Conservation (phyloP, 495 filamentous ascomycete genomes). For the Terfezia claveryi region DNA sequence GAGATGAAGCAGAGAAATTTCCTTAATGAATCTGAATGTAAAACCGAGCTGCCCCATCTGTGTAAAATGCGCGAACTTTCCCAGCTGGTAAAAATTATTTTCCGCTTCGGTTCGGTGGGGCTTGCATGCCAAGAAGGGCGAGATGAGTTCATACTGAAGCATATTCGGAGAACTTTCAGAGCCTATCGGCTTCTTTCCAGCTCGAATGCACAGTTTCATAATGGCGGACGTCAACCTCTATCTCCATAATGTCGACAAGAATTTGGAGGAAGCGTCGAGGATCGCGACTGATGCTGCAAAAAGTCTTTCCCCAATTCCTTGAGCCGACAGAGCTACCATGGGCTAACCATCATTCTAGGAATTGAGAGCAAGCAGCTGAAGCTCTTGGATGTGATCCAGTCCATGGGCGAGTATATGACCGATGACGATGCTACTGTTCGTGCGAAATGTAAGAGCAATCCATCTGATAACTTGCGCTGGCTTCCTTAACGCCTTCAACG, state of each 20-base stretch:
- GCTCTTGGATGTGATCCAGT: slow-evolving; percentile 43
- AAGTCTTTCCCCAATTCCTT: slow-evolving; percentile 22
- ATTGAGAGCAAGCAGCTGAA: slow-evolving; percentile 40
- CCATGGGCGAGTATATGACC: slow-evolving; percentile 46
- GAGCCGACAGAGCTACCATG: background rate
- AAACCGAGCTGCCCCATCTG: no score
- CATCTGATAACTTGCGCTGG: background rate
- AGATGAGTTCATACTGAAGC: no score
- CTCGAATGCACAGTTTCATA: no score
- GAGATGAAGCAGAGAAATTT: no score
- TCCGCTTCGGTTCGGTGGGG: no score
- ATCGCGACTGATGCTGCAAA: slow-evolving; percentile 38
- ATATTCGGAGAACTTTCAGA: no score
- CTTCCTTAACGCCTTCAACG: no score
- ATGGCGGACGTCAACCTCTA: slow-evolving; percentile 22
- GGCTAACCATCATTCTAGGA: slow-evolving; percentile 22
- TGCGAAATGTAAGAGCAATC: slow-evolving; percentile 24
- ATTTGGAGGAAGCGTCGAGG: slow-evolving; percentile 35
- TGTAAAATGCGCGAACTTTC: no score
- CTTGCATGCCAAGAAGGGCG: no score
- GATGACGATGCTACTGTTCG: slow-evolving; percentile 43
- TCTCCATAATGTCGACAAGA: slow-evolving; percentile 40
- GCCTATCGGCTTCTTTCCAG: no score
- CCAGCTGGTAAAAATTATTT: no score
- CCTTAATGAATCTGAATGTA: no score